phyloP scores from a whole-genome alignment of 805 yeast species.

The Yarrowia keelungensis region DNA sequence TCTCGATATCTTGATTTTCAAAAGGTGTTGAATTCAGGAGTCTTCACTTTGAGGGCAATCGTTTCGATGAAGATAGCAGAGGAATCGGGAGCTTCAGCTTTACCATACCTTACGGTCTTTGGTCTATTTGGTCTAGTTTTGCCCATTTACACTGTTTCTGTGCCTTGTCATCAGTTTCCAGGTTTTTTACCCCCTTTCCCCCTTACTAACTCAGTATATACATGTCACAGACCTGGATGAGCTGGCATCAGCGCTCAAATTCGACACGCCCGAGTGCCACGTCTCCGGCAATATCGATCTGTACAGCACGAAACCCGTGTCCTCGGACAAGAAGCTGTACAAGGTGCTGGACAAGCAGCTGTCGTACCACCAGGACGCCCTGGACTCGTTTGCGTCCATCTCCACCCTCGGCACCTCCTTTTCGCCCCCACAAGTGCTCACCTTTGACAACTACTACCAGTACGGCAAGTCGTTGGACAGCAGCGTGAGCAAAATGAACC shows the following conservation, averaged over 20 bases:
- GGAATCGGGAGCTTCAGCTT: no score
- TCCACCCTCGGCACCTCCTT: conserved; percentile 41
- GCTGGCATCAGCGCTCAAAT: conserved; percentile 83
- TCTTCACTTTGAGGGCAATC: no score
- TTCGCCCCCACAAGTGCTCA: conserved; percentile 45
- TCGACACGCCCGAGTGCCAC: conserved; percentile 75
- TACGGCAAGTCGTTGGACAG: conserved; percentile 36
- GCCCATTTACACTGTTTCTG: background rate
- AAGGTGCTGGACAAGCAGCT: conserved; percentile 85
- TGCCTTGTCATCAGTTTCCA: no score
- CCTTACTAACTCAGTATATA: conserved; percentile 63
- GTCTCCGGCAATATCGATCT: conserved; percentile 91
- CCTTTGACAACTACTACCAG: conserved; percentile 41
- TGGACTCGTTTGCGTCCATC: conserved; percentile 40
- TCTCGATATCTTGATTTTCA: no score
- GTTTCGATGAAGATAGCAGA: no score
- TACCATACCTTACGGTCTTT: no score
- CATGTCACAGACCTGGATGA: conserved; percentile 93
- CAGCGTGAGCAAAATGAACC: conserved; percentile 9
- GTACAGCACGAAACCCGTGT: conserved; percentile 92
- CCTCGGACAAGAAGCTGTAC: conserved; percentile 86
- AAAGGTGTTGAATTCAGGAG: no score
- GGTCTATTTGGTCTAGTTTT: no score
- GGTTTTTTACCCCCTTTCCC: no score
- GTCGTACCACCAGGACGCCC: conserved; percentile 51